Conservation (phyloP, 2,329 filamentous ascomycete species). For the Pseudocercospora ulei region DNA sequence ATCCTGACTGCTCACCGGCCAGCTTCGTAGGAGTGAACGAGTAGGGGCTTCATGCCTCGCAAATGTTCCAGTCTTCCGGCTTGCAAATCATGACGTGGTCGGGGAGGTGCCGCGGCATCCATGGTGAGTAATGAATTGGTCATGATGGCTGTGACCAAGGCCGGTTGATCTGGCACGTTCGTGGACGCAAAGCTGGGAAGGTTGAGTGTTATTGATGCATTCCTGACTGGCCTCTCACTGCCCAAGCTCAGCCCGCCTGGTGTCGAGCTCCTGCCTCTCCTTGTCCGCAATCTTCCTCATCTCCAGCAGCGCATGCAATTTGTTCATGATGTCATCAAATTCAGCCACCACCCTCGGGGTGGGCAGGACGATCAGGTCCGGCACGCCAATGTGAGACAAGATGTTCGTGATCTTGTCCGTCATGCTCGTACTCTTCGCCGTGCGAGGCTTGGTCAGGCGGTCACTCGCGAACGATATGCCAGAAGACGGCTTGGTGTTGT, state of each 20-base stretch:
- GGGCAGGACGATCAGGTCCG: conserved; percentile 60
- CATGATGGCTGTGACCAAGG: too few relatives aligned
- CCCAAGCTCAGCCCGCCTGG: conserved; percentile 38
- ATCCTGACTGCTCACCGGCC: too few relatives aligned
- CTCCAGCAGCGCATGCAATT: conserved; percentile 61
- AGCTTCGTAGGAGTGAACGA: too few relatives aligned
- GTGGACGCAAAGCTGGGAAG: too few relatives aligned
- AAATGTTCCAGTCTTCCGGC: too few relatives aligned
- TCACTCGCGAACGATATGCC: conserved; percentile 87
- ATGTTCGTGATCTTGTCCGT: conserved; percentile 64
- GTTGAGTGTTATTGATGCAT: too few relatives aligned
- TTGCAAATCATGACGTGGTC: too few relatives aligned
- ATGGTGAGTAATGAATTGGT: too few relatives aligned
- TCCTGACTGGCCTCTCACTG: neutral
- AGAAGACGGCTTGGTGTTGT: conserved; percentile 69
- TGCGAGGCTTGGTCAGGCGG: conserved; percentile 65
- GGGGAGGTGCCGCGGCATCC: too few relatives aligned
- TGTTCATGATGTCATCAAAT: conserved; percentile 61
- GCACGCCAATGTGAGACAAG: conserved; percentile 61
- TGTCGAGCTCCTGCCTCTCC: conserved; percentile 59
- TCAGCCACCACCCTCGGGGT: conserved; percentile 60
- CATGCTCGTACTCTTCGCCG: conserved; percentile 65
- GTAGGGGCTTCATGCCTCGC: too few relatives aligned
- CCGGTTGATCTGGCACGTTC: neutral
- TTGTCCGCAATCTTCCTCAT: conserved; percentile 66